Evolutionary conservation across 768 basidiomycete genomes (phyloP).

Genomic region (Lactarius hengduanensis): DNA sequence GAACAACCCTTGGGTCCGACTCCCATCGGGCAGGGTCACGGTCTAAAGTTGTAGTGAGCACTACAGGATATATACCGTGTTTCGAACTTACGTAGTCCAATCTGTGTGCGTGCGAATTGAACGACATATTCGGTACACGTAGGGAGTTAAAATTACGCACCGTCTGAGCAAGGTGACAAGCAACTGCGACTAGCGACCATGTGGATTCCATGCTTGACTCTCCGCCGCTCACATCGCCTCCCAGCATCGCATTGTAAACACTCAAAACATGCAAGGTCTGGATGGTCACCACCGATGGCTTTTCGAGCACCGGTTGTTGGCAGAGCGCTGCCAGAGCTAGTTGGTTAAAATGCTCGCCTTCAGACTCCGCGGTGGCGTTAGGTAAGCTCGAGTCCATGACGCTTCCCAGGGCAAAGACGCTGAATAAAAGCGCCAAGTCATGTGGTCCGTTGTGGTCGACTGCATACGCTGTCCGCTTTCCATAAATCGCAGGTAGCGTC

Average conservation of each 20-base stretch:
- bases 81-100: conserved; percentile 62
- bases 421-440: conserved; percentile 36
- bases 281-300: conserved; percentile 67
- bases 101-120: conserved; percentile 37
- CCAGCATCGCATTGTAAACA: conserved; percentile 69
- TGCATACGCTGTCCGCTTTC: conserved; percentile 32
- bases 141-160: conserved; percentile 40
- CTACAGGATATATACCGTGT: neutral
- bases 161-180: conserved; percentile 62
- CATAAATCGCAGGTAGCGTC: conserved; percentile 61
- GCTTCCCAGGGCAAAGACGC: conserved; percentile 36
- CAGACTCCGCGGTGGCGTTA: conserved; percentile 40
- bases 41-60: conserved; percentile 40
- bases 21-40: conserved; percentile 66
- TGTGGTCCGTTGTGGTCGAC: conserved; percentile 35
- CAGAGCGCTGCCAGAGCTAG: conserved; percentile 63
- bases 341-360: conserved; percentile 66
- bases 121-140: neutral
- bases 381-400: conserved; percentile 36
- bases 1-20: conserved; percentile 46
- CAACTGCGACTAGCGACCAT: conserved; percentile 65
- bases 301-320: conserved; percentile 66
- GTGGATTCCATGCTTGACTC: conserved; percentile 74
- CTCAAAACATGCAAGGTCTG: conserved; percentile 68
- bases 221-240: conserved; percentile 50